A percentile compares a stretch with the other conserved stretches of the same genome.
Conservation (phyloP, 257 asterid species). For the Solanum megistacrolobum region DNA sequence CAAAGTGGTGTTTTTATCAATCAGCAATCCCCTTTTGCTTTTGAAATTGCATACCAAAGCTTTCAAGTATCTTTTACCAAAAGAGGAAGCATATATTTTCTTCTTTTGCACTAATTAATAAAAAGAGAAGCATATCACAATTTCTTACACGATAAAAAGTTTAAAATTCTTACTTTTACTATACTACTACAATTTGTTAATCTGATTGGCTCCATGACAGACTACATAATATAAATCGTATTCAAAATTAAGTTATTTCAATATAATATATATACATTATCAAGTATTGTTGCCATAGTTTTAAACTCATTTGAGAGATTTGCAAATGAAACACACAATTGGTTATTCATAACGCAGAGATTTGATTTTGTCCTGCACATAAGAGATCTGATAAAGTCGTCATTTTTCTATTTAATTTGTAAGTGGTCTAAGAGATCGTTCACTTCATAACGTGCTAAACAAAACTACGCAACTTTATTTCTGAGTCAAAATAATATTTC, state of each 20-base stretch:
- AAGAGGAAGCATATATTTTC: neutral
- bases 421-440: neutral
- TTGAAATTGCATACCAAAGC: neutral
- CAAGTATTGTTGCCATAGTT: neutral
- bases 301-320: neutral
- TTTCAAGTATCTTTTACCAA: neutral
- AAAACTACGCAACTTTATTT: neutral
- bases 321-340: neutral
- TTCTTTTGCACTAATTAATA: neutral
- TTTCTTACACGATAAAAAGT: neutral
- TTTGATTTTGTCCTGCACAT: neutral
- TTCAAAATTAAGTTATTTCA: neutral
- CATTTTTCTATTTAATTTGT: neutral
- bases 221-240: neutral
- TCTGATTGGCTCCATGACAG: neutral
- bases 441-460: neutral
- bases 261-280: neutral
- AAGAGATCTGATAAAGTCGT: neutral
- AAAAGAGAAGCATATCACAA: neutral
- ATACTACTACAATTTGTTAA: neutral
- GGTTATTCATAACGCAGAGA: neutral
- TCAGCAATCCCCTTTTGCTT: neutral
- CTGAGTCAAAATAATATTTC: neutral
- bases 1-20: neutral
- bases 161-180: neutral